Percentiles rank a stretch among this genome's conserved stretches.
Evolutionary conservation across 2,329 filamentous ascomycete species (phyloP).

Genomic region (Aspergillus udagawae): DNA sequence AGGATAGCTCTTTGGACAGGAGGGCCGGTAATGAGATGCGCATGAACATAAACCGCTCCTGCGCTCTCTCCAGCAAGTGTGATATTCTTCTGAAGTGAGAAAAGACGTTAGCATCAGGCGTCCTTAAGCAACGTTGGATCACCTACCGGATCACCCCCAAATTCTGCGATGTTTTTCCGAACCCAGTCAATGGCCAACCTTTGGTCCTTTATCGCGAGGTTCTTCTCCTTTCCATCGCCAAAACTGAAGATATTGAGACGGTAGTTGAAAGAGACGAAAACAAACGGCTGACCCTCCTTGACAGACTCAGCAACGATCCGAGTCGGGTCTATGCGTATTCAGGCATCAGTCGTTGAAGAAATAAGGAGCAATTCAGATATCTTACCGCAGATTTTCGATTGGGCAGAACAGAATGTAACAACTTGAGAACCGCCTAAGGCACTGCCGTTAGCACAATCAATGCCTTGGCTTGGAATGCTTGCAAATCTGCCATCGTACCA

Average conservation of each 20-base stretch:
- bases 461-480: too few relatives aligned
- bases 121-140: neutral
- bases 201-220: constrained; percentile 38
- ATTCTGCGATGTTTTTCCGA: constrained; percentile 35
- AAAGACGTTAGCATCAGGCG: neutral
- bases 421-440: constrained; percentile 40
- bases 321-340: constrained; percentile 25
- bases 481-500: constrained; percentile 21
- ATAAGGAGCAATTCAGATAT: neutral
- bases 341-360: neutral
- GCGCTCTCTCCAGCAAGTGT: constrained; percentile 47
- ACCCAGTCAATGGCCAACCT: constrained; percentile 38
- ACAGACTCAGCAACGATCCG: constrained; percentile 36
- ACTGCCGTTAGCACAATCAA: neutral
- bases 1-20: constrained; percentile 35
- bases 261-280: constrained; percentile 44
- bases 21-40: constrained; percentile 34
- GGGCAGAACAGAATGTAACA: constrained; percentile 42
- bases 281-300: constrained; percentile 30
- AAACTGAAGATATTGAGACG: constrained; percentile 46
- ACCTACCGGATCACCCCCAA: constrained; percentile 39
- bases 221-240: constrained; percentile 39
- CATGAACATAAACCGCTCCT: constrained; percentile 45
- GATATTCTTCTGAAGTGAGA: constrained; percentile 29
- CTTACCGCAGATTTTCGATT: constrained; percentile 42